phyloP scores from a whole-genome alignment of 2,329 filamentous ascomycete species.

The Ceratocystis colombiana region DNA sequence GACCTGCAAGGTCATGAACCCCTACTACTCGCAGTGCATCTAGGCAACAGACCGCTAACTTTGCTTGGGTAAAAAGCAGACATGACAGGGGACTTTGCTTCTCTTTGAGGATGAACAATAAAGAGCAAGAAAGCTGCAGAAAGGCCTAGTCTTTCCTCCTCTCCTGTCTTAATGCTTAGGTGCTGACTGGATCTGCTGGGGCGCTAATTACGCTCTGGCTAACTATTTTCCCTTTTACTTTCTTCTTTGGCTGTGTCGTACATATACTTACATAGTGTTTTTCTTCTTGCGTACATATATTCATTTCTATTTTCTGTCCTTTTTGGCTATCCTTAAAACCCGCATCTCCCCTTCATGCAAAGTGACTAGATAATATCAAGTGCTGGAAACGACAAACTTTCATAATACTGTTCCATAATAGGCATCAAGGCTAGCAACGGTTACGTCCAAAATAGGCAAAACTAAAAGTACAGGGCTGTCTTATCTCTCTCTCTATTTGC shows the following conservation, averaged over 20 bases:
- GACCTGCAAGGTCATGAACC: not conserved
- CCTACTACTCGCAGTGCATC: conserved; percentile 7
- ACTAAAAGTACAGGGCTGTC: conserved; percentile 10
- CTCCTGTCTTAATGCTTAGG: not conserved
- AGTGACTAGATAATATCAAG: too few species aligned
- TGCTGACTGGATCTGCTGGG: not conserved
- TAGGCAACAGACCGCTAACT: not conserved
- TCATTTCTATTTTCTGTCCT: not conserved
- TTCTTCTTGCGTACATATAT: not conserved
- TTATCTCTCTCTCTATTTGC: not conserved
- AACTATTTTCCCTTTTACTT: not conserved
- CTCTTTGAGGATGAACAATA: not conserved
- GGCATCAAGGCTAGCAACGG: not conserved
- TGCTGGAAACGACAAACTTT: too few species aligned
- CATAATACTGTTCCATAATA: not conserved
- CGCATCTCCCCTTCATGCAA: not conserved
- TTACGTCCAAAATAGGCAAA: not conserved
- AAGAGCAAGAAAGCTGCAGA: not conserved
- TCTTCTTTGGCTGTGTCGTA: not conserved
- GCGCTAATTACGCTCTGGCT: not conserved
- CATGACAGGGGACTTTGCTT: not conserved
- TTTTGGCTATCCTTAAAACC: not conserved
- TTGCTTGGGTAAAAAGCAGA: not conserved
- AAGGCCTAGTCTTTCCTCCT: not conserved
- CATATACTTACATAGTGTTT: not conserved